Conservation (phyloP, 2,329 filamentous ascomycete genomes). For the Neofusicoccum sp. region DNA sequence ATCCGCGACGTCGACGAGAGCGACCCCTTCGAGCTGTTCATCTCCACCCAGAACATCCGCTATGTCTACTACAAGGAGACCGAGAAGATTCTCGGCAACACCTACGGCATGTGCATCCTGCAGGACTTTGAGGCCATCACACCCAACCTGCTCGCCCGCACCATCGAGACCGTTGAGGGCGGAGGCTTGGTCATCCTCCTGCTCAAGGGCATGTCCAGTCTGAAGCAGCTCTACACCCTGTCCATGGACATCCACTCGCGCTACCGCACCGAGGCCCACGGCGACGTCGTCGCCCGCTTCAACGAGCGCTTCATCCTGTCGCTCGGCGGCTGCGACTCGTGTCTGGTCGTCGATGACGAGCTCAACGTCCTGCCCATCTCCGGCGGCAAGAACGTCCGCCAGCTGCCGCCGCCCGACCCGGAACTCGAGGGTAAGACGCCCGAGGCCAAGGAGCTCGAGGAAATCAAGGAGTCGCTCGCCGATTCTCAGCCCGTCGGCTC, state of each 20-base stretch:
- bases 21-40: conserved; percentile 96
- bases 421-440: conserved; percentile 73
- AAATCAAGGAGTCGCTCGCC: conserved; percentile 82
- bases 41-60: conserved; percentile 93
- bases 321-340: conserved; percentile 90
- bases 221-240: conserved; percentile 95
- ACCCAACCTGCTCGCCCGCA: conserved; percentile 92
- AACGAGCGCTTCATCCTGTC: conserved; percentile 97
- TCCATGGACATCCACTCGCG: conserved; percentile 98
- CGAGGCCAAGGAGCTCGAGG: conserved; percentile 73
- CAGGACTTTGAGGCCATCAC: conserved; percentile 98
- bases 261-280: conserved; percentile 94
- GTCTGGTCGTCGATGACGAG: conserved; percentile 95
- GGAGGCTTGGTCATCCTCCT: conserved; percentile 88
- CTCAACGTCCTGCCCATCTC: conserved; percentile 97
- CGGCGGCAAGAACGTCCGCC: conserved; percentile 85
- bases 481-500: conserved; percentile 87
- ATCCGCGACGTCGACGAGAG: conserved; percentile 89
- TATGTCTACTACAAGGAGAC: conserved; percentile 99
- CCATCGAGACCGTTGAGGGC: conserved; percentile 96
- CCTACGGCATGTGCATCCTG: conserved; percentile 96
- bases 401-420: conserved; percentile 73
- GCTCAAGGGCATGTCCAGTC: conserved; percentile 92
- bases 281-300: conserved; percentile 92
- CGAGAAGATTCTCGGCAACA: conserved; percentile 97